A percentile compares a stretch with the other conserved stretches of the same genome.
Conservation (phyloP, 1,139 yeast genomes). For the Suhomyces coccinellae region DNA sequence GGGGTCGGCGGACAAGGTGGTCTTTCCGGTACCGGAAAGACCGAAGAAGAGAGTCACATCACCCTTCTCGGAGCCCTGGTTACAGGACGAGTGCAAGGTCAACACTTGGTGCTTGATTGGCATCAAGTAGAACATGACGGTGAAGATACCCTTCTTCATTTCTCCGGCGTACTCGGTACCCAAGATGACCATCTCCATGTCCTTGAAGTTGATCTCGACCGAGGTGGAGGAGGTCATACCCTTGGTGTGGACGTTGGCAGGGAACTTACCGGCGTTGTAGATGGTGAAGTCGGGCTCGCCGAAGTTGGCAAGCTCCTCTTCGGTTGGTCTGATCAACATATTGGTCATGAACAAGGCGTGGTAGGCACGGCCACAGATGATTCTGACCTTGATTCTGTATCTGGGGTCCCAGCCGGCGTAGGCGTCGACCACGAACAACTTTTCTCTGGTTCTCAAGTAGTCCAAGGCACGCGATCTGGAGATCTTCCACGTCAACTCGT, state of each 20-base stretch:
- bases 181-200: conserved; percentile 97
- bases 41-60: conserved; percentile 96
- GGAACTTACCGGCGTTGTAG: conserved; percentile 99
- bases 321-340: conserved; percentile 94
- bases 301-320: conserved; percentile 81
- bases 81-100: conserved; percentile 93
- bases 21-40: conserved; percentile 96
- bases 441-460: conserved; percentile 93
- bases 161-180: conserved; percentile 99
- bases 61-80: conserved; percentile 75
- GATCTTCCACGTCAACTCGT: conserved; percentile 93
- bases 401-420: conserved; percentile 99
- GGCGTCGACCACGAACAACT: conserved; percentile 93
- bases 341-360: conserved; percentile 98
- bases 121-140: conserved; percentile 98
- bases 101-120: conserved; percentile 90
- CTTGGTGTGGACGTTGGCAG: conserved; percentile 93
- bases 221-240: conserved; percentile 98
- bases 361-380: conserved; percentile 97
- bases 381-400: conserved; percentile 94
- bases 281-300: conserved; percentile 99
- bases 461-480: conserved; percentile 97
- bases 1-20: conserved; percentile 96
- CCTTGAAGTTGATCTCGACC: conserved; percentile 94
- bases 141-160: conserved; percentile 99